phyloP scores from a whole-genome alignment of 2,329 filamentous ascomycete genomes.

The Aspergillus niger region DNA sequence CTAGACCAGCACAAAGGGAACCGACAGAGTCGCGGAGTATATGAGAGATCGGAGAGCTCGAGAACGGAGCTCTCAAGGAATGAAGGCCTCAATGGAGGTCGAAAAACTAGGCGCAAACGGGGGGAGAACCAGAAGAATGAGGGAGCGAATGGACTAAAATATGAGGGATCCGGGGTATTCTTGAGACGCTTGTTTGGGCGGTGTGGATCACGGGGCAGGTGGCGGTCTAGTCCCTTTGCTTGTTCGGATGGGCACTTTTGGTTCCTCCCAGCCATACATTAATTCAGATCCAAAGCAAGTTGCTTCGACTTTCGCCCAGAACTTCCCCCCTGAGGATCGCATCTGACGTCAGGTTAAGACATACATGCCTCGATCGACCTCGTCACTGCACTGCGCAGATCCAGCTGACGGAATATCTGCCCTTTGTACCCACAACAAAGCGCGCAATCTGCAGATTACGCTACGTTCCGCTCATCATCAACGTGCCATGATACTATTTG shows the following conservation, averaged over 20 bases:
- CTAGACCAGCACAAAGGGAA: background rate
- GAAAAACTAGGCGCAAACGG: background rate
- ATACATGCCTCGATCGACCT: constrained; percentile 7
- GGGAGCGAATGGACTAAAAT: background rate
- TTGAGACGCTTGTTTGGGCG: constrained; percentile 17
- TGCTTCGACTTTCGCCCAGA: background rate
- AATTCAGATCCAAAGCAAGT: background rate
- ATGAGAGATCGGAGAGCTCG: background rate
- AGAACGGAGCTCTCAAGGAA: background rate
- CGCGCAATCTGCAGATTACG: background rate
- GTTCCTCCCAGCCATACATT: constrained; percentile 3
- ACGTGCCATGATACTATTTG: constrained; percentile 6
- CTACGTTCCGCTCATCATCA: background rate
- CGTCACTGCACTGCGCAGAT: background rate
- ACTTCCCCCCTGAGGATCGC: constrained; percentile 2
- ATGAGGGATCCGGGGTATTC: constrained; percentile 10
- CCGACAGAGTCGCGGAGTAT: background rate
- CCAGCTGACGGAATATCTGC: constrained; percentile 1
- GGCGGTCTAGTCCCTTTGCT: constrained; percentile 10
- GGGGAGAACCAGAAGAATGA: background rate
- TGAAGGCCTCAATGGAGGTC: constrained; percentile 1
- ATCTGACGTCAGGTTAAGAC: constrained; percentile 12
- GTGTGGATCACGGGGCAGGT: constrained; percentile 26
- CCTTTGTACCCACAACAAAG: background rate
- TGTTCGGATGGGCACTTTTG: background rate